Base-by-base conservation (phyloP, 2,329 filamentous ascomycete genomes). In the Paecilomyces dactylethromorphus region DNA sequence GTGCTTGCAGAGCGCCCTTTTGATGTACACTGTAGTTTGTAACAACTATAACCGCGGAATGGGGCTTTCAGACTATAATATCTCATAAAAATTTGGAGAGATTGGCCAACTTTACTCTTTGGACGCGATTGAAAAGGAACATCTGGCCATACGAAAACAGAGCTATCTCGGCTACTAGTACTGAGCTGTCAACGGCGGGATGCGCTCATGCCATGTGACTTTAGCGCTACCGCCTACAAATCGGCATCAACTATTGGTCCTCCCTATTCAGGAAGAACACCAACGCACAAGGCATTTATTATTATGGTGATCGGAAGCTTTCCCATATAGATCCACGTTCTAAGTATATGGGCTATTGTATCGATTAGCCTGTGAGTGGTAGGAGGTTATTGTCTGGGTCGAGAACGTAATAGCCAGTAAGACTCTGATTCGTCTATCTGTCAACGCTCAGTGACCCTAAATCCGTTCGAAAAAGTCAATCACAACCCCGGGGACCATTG, bases 151-250 rank as follows among this genome's bases (percentile, higher is more conserved):
- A 26, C 21, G 12, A n/a, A n/a, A n/a, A n/a, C n/a, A n/a, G n/a
- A n/a, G 18, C 21, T 18, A 29, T 10, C 7, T 22, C 24, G 13
- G 3, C 21, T 52, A 24, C 3, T 24, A 21, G 18, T 31, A 21
- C 33, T 57, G 52, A 60, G 39, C 53, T 59, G 53, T 59, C 49
- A 35, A 57, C 50, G 56, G 54, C 51, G 31, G 22, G 53, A 54
- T 54, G 53, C 53, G 53, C 53, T 35, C 53, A 54, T n/a, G 31
- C 56, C 60, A 60, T 58, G 66, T 66, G 68, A 66, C 68, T 69
- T 72, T 26, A 69, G 69, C 67, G 65, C 69, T 68, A 69, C 66
- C 66, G 66, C 63, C 65, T 63, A 60, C 54, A 56, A 51, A 62
- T 56, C 53, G 45, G 15, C 18, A 22, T 18, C 35, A 18, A 3